Percentiles rank a stretch among this genome's conserved stretches.
Conservation (phyloP, 176 grass and related monocot genomes). For the Lolium multiflorum region DNA sequence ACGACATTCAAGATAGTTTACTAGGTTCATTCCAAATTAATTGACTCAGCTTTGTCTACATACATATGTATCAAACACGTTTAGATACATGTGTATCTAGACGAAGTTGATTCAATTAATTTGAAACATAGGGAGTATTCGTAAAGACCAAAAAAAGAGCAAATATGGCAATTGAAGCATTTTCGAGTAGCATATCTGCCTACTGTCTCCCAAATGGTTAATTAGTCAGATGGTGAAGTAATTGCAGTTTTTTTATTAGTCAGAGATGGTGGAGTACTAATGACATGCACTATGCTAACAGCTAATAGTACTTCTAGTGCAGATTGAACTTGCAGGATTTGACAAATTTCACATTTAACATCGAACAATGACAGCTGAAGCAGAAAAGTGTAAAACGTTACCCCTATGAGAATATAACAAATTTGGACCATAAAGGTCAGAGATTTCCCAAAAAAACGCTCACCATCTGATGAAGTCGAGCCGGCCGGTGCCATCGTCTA, state of each 20-base stretch:
- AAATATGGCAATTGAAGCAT: neutral
- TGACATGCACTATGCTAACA: neutral
- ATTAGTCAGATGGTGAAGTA: neutral
- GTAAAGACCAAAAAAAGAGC: neutral
- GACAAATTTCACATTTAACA: neutral
- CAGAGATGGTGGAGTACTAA: too few species aligned
- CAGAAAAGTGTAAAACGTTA: neutral
- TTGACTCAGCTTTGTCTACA: too few species aligned
- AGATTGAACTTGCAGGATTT: neutral
- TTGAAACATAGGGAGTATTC: too few species aligned
- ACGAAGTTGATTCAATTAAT: too few species aligned
- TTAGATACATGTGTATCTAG: too few species aligned
- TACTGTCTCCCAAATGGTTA: neutral
- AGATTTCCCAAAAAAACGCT: neutral
- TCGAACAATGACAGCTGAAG: too few species aligned
- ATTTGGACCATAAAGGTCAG: neutral
- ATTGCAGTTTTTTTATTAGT: neutral
- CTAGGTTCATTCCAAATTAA: too few species aligned
- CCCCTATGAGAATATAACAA: neutral
- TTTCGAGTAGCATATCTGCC: neutral
- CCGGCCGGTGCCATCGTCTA: conserved; percentile 88
- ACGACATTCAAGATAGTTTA: neutral
- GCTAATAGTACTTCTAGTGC: neutral
- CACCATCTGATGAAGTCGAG: conserved; percentile 89
- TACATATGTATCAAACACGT: too few species aligned